These are phyloP conservation scores for Oxyria digyna DNA, from an alignment of 148 eudicot genomes.

Conservation along the genomic window DNA sequence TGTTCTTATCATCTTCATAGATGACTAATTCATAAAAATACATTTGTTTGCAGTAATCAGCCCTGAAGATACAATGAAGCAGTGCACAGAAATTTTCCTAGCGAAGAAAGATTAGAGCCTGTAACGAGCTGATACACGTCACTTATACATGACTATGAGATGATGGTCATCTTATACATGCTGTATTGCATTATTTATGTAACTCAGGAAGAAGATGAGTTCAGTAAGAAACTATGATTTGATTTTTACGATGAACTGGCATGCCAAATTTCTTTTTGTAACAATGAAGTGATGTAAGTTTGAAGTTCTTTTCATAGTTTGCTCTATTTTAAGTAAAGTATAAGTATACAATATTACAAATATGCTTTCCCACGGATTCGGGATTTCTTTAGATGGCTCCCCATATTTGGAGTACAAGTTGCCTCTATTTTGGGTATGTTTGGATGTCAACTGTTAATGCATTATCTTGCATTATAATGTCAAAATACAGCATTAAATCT, in stretches of 20 bases:
- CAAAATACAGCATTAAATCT: too few species aligned
- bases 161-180: background rate
- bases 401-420: too few species aligned
- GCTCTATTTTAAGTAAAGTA: background rate
- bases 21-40: background rate
- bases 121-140: too few species aligned
- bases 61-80: conserved; percentile 73
- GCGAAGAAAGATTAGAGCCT: conserved; percentile 19
- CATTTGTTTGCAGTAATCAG: conserved; percentile 47
- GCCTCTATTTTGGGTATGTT: too few species aligned
- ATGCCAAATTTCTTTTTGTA: background rate
- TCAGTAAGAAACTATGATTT: background rate
- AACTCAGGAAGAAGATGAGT: background rate
- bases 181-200: background rate
- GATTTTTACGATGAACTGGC: background rate
- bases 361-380: background rate
- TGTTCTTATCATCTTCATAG: background rate
- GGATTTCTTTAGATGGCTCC: too few species aligned
- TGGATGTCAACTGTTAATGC: too few species aligned
- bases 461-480: too few species aligned
- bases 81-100: conserved; percentile 68
- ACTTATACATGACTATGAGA: background rate
- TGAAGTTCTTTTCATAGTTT: background rate
- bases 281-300: background rate
- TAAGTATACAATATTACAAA: too few species aligned